Evolutionary conservation across 768 basidiomycete species (phyloP), one percentile per base, ranked within the genome.

Genomic region (Mycena galopus): DNA sequence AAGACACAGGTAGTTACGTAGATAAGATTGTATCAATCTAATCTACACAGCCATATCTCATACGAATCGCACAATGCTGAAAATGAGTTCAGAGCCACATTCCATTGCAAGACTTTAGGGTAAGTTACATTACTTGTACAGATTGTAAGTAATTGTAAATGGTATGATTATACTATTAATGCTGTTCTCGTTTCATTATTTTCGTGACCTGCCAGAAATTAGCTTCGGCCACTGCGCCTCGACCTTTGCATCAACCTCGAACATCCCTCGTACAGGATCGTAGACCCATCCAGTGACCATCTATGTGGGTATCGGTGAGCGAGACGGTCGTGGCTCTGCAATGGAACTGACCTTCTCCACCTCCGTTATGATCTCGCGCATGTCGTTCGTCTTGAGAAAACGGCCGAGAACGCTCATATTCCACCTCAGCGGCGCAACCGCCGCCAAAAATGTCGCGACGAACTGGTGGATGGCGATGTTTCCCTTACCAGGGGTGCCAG

Each of bases 401-500:
- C 74, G 67, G 8, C 74, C 74, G 19, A 75, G 42, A 12, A 75
- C 71, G 60, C 74, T 75, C 74, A 72, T 72, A 30, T 75, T 75
- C 23, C 66, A 51, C 4, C 42, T 37, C n/a, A 75, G 42, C n/a
- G 74, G 71, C 30, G 74, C 71, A 27, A 69, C 74, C 29, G 74
- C 47, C 3, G 72, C 74, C 67, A 75, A 30, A 9, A 75, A 72
- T 6, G 67, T 72, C 35, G 74, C 74, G 0, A 75, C 74, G 17
- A 75, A 75, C n/a, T 57, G 44, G 67, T 75, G 74, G 7, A 75
- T 72, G n/a, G 71, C 71, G 44, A 59, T 67, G 19, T 75, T 75
- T 17, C 74, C 74, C n/a, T 30, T 42, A 5, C 74, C 74, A 6
- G 74, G 67, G 2, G 51, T 35, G 6, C 66, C 66, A 21, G 72